Percentiles rank a stretch among this genome's conserved stretches.
phyloP scores from a whole-genome alignment of 1,284 basidiomycete species.

The Trichosporon sp. region DNA sequence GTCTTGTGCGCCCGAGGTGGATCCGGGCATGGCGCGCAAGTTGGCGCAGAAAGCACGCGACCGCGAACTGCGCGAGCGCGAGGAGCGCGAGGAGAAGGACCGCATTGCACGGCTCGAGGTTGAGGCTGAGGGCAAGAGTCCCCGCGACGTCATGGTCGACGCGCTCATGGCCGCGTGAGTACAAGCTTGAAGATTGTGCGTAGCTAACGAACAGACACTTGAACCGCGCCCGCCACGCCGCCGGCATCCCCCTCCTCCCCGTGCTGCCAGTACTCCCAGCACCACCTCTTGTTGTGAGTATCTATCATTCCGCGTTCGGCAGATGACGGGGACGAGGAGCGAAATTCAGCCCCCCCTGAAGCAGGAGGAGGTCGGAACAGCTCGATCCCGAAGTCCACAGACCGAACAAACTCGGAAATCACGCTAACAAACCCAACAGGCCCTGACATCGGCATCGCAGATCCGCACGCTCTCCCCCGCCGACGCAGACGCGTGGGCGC shows the following conservation, averaged over 20 bases:
- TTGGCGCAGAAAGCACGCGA: not conserved
- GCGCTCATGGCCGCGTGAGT: constrained; percentile 16
- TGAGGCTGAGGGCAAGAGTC: not conserved
- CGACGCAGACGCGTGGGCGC: constrained; percentile 17
- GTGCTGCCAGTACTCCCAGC: constrained; percentile 3
- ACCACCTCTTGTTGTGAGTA: not conserved
- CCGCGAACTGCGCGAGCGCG: not conserved
- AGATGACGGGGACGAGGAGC: no score
- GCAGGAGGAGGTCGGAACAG: not conserved
- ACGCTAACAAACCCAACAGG: not conserved
- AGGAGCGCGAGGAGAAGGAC: not conserved
- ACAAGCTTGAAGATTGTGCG: not conserved
- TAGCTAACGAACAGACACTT: not conserved
- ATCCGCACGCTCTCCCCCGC: constrained; percentile 4
- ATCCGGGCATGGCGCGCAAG: constrained; percentile 10
- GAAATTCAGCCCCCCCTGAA: no score
- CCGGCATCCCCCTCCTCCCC: constrained; percentile 4
- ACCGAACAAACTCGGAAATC: not conserved
- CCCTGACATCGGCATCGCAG: constrained; percentile 4
- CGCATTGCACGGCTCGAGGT: not conserved
- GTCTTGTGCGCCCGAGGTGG: not conserved
- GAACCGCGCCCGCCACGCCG: constrained; percentile 7
- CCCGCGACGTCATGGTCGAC: constrained; percentile 8
- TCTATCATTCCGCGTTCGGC: not conserved
- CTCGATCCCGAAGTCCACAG: not conserved